A percentile compares a stretch with the other conserved stretches of the same genome.
Evolutionary conservation across 78 protist genomes (phyloP).

Genomic region (Emiliania huxleyi): DNA sequence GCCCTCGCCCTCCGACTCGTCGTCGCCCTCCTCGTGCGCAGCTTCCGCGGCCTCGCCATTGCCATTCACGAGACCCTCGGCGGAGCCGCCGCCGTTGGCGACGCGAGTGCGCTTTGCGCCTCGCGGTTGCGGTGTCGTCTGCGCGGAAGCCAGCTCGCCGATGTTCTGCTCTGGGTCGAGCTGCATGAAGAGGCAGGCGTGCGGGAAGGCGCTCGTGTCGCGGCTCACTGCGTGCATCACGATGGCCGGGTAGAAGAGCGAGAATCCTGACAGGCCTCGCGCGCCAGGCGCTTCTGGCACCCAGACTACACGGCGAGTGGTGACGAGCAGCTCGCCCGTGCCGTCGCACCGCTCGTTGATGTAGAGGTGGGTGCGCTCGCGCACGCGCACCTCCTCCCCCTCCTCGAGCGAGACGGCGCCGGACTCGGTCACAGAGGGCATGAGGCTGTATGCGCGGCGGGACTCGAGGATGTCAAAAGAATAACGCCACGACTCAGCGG

Average conservation of each 20-base stretch:
- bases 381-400: neutral
- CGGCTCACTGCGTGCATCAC: neutral
- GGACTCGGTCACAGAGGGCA: no score
- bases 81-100: neutral
- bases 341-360: neutral
- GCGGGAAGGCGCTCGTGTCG: neutral
- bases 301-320: neutral
- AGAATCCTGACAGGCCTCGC: neutral
- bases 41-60: neutral
- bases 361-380: neutral
- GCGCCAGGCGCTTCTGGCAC: neutral
- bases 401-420: no score
- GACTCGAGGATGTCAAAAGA: no score
- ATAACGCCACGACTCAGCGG: no score
- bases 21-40: neutral
- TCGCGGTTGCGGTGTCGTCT: neutral
- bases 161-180: neutral
- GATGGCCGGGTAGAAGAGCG: slow-evolving; percentile 1
- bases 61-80: neutral
- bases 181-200: neutral
- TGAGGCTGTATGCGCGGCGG: no score
- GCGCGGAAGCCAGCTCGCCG: neutral
- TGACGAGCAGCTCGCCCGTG: neutral
- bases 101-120: neutral
- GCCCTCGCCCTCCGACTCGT: neutral